Percentiles rank a stretch among this genome's conserved stretches.
phyloP scores from a whole-genome alignment of 768 basidiomycete genomes.

The Mycena rebaudengoi region DNA sequence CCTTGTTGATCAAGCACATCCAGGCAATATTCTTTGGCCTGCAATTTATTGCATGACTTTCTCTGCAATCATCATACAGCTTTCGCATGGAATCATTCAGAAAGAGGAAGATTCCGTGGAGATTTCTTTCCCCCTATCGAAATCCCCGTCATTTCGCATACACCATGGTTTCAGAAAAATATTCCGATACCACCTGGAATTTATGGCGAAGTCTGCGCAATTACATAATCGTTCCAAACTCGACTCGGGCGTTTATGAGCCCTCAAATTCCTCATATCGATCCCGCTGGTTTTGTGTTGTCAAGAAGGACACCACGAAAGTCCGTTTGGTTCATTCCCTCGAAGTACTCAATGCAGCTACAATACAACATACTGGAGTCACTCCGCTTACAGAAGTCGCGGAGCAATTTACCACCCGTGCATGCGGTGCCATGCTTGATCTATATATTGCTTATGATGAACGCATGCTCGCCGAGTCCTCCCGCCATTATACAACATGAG shows the following conservation, averaged over 20 bases:
- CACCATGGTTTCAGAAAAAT: conserved; percentile 22
- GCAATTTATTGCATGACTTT: conserved; percentile 8
- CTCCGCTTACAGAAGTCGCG: conserved; percentile 19
- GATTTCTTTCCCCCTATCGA: not conserved
- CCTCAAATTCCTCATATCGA: not conserved
- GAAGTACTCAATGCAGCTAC: conserved; percentile 26
- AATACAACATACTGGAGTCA: conserved; percentile 25
- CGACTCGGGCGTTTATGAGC: conserved; percentile 1
- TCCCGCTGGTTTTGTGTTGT: conserved; percentile 25
- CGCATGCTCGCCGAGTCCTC: conserved; percentile 31
- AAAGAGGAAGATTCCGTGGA: conserved; percentile 23
- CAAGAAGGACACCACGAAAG: conserved; percentile 21
- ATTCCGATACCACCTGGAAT: conserved; percentile 31
- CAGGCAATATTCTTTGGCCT: conserved; percentile 20
- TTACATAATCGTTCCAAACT: not conserved
- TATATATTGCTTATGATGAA: conserved; percentile 39
- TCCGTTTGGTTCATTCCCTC: conserved; percentile 26
- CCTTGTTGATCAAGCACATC: not conserved
- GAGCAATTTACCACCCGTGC: not conserved
- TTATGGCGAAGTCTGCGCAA: conserved; percentile 13
- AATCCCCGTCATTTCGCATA: not conserved
- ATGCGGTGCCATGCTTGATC: conserved; percentile 20
- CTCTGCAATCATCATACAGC: conserved; percentile 17
- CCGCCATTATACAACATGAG: conserved; percentile 41
- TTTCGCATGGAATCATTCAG: conserved; percentile 27